A percentile compares a stretch with the other conserved stretches of the same genome.
Conservation (phyloP, 371 early-diverging fungal species). For the Circinella minor region DNA sequence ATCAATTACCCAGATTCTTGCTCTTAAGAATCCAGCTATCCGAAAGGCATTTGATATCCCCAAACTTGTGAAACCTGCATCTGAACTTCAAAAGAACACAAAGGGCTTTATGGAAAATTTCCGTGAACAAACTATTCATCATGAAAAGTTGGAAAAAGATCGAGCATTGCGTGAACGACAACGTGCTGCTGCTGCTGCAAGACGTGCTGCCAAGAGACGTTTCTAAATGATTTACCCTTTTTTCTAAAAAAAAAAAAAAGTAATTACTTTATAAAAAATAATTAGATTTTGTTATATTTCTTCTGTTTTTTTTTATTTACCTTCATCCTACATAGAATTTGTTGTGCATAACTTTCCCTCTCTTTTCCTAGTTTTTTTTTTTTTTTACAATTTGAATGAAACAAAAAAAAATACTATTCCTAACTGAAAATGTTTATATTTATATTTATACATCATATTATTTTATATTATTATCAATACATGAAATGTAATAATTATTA, state of each 20-base stretch:
- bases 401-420: too few relatives aligned
- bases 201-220: conserved; percentile 55
- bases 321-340: too few relatives aligned
- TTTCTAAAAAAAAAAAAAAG: too few relatives aligned
- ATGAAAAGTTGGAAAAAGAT: conserved; percentile 50
- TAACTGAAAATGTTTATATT: too few relatives aligned
- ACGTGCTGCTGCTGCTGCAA: conserved; percentile 50
- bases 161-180: conserved; percentile 55
- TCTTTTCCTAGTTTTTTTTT: too few relatives aligned
- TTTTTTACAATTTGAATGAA: too few relatives aligned
- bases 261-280: too few relatives aligned
- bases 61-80: conserved; percentile 49
- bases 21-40: conserved; percentile 64
- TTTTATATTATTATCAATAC: too few relatives aligned
- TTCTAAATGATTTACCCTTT: conserved; percentile 24
- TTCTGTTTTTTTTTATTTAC: not conserved
- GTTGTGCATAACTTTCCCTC: too few relatives aligned
- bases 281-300: conserved; percentile 8
- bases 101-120: conserved; percentile 56
- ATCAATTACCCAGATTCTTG: conserved; percentile 72
- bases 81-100: conserved; percentile 49
- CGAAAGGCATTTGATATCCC: conserved; percentile 65
- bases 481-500: too few relatives aligned
- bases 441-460: too few relatives aligned
- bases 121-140: conserved; percentile 42